phyloP scores from a whole-genome alignment of 2,329 filamentous ascomycete genomes.

The Madurella fahalii region DNA sequence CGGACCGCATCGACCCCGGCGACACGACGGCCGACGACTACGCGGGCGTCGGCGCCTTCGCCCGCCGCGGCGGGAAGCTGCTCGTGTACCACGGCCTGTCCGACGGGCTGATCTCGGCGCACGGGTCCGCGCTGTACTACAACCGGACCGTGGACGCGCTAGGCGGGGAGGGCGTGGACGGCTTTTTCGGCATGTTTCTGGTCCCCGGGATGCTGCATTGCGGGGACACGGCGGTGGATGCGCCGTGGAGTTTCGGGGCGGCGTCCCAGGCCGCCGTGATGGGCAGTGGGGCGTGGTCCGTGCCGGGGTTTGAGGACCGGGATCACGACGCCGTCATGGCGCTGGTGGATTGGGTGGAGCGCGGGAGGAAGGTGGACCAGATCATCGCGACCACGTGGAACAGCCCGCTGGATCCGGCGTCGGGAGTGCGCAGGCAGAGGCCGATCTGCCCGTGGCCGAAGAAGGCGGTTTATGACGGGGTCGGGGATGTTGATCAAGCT shows the following conservation, averaged over 20 bases:
- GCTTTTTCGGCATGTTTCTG: constrained; percentile 49
- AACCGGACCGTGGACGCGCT: constrained; percentile 34
- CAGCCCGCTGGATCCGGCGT: constrained; percentile 10
- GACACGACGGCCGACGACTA: constrained; percentile 29
- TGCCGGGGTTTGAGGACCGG: constrained; percentile 34
- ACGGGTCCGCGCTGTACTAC: constrained; percentile 33
- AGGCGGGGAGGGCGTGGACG: constrained; percentile 32
- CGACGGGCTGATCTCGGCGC: constrained; percentile 35
- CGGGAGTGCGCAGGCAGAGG: constrained; percentile 24
- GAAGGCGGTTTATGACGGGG: constrained; percentile 19
- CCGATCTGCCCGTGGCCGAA: constrained; percentile 28
- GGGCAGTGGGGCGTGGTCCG: constrained; percentile 29
- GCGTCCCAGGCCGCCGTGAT: constrained; percentile 28
- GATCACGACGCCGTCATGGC: constrained; percentile 35
- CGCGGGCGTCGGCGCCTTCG: constrained; percentile 29
- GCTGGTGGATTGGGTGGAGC: constrained; percentile 33
- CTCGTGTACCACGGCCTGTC: constrained; percentile 40
- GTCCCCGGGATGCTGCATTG: constrained; percentile 52
- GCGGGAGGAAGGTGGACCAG: constrained; percentile 22
- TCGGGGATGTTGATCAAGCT: constrained; percentile 16
- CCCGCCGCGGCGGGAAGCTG: constrained; percentile 37
- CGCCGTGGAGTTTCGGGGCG: constrained; percentile 35
- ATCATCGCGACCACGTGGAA: constrained; percentile 25
- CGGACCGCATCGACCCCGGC: constrained; percentile 28
- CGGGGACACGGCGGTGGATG: constrained; percentile 27